Evolutionary conservation across 192 early-diverging fungal species (phyloP), one percentile per base, ranked within the genome.

Genomic region (Rhizophagus sp.): DNA sequence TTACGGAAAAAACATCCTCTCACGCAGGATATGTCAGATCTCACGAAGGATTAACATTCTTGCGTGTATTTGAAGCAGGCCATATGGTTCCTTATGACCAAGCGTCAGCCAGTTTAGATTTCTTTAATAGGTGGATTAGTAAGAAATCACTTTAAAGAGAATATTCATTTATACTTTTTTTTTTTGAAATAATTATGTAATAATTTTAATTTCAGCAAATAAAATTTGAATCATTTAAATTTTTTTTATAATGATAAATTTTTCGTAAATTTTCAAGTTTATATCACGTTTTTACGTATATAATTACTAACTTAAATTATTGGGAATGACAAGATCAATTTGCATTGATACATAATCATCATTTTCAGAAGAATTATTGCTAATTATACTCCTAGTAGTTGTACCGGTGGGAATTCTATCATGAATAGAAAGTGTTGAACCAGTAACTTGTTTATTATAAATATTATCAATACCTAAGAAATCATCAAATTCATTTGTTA

Each of bases 51-150:
- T 91, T 99, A 71, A 90, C 96, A 41, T 99, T 95, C 88, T 83
- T 99, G 74, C 90, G 92, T 25, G 89, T 95, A 17, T 96, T 91
- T 85, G 93, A 91, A 75, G 96, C 94, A 63, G 96, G 97, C 3
- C 95, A 96, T 70, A 96, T 96, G 95, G 90, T 89, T 7, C 97
- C 97, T n/a, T 96, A 96, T 82, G 97, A 98, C 85, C 94, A 97
- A 87, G 94, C 95, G 68, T 89, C 87, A 76, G 89, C 88, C 81
- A 88, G 91, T 61, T 83, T 93, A 36, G 96, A 96, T 86, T 93
- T 98, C 89, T 90, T 98, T 79, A 96, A 95, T 87, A 85, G 85
- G 68, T 98, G 96, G 96, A n/a, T 70, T 33, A 39, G 8, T n/a
- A 41, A 41, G 19, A 10, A 22, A 44, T 15, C 12, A 0, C 10